Conservation (phyloP, 352 stramenopile genomes). For the Peronospora tabacina region DNA sequence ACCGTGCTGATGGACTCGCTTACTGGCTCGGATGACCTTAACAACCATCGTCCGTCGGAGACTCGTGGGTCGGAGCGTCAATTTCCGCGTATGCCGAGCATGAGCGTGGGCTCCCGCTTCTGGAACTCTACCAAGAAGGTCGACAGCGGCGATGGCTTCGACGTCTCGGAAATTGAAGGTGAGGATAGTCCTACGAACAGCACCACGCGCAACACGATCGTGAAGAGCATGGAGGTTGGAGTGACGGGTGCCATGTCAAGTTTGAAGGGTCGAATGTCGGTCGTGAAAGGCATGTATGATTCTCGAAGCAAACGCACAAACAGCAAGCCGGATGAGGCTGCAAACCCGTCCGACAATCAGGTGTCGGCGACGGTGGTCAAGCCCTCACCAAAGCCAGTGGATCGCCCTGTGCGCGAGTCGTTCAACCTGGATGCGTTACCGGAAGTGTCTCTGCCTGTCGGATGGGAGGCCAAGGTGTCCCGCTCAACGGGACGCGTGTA, state of each 20-base stretch:
- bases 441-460: conserved; percentile 69
- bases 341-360: conserved; percentile 23
- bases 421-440: conserved; percentile 81
- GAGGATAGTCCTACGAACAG: conserved; percentile 39
- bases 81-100: conserved; percentile 62
- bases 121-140: conserved; percentile 55
- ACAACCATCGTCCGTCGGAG: conserved; percentile 51
- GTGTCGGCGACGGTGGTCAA: conserved; percentile 28
- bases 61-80: conserved; percentile 45
- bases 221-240: conserved; percentile 66
- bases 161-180: conserved; percentile 41
- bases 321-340: conserved; percentile 45
- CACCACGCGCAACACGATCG: conserved; percentile 62
- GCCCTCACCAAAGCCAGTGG: conserved; percentile 26
- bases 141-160: conserved; percentile 38
- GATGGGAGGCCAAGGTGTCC: conserved; percentile 84
- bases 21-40: conserved; percentile 64
- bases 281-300: conserved; percentile 75
- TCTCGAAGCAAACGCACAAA: conserved; percentile 48
- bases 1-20: conserved; percentile 69
- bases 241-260: conserved; percentile 70
- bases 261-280: conserved; percentile 73
- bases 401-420: conserved; percentile 66
- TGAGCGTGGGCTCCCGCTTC: conserved; percentile 61
- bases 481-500: conserved; percentile 81